Evolutionary conservation across 2,329 filamentous ascomycete genomes (phyloP), one percentile per base, ranked within the genome.

Genomic region (Pseudogymnoascus sp.): DNA sequence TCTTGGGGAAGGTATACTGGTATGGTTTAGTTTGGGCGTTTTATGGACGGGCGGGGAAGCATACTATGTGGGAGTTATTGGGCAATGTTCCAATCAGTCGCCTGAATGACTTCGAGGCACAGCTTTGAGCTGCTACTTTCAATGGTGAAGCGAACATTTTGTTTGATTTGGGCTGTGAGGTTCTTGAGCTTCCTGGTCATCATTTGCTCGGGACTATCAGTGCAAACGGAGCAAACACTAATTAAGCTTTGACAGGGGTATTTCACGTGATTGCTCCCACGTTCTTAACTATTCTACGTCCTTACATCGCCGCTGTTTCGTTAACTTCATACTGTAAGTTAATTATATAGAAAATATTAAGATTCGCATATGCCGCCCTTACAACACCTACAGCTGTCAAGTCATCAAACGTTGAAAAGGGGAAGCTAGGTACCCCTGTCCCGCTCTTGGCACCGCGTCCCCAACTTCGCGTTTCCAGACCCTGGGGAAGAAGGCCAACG

Each of bases 1-100:
- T 76, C 65, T 81, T 76, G 25, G 80, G 79, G 69, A 85, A 84
- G 63, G 83, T 80, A 80, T 85, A 86, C 85, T 88, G 60, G 34
- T 21, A 16, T 10, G 19, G 11, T 28, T 41, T 19, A 41, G 25
- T 48, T 68, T 73, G 51, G 70, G 67, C 62, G 65, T 39, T 31
- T 21, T 6, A 62, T 48, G 6, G 25, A 61, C 28, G 36, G 19
- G 21, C 41, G 60, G 51, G 13, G 7, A 76, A 81, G 19, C 34
- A 61, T 69, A 85, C 83, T 71, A 86, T 85, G 65, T 80, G 74
- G 5, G 79, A 76, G 65, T 86, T 86, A 43, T 76, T 79, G 6
- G 77, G 71, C 19, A 86, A 70, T 6, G 79, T 82, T 37, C 80
- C 39, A 31, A 62, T 51, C 31, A 41, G 28, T 23, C 60, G 31